Evolutionary conservation across 345 rosid species (phyloP).

Genomic region (Arabis alpina): DNA sequence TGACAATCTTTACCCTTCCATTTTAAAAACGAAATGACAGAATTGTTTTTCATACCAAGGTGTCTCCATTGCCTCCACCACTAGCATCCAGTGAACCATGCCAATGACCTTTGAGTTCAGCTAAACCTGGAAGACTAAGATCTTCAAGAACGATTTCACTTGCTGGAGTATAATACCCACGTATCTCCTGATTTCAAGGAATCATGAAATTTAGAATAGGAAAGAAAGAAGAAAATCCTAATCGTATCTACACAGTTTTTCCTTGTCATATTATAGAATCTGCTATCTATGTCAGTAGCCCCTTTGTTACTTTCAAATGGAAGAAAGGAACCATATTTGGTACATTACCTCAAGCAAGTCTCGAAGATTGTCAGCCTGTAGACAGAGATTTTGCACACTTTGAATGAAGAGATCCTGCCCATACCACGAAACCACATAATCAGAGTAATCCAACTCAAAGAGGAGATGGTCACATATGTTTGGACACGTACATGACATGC

Average conservation of each 20-base stretch:
- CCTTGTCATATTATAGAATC: constrained; percentile 12
- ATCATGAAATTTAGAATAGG: constrained; percentile 29
- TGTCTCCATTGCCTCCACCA: constrained; percentile 99
- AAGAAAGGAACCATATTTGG: constrained; percentile 27
- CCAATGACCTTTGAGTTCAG: constrained; percentile 93
- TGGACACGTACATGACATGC: constrained; percentile 12
- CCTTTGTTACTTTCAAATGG: constrained; percentile 16
- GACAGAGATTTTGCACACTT: constrained; percentile 82
- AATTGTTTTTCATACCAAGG: constrained; percentile 57
- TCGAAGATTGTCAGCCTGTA: constrained; percentile 74
- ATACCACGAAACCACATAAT: constrained; percentile 27
- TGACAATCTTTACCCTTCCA: constrained; percentile 11
- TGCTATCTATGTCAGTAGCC: constrained; percentile 8
- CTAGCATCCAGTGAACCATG: constrained; percentile 96
- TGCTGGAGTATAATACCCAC: constrained; percentile 62
- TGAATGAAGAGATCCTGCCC: constrained; percentile 91
- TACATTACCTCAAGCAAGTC: constrained; percentile 81
- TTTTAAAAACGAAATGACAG: constrained; percentile 21
- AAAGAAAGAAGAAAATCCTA: constrained; percentile 19
- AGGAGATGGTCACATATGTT: constrained; percentile 18
- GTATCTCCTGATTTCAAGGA: constrained; percentile 60
- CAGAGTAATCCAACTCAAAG: constrained; percentile 28
- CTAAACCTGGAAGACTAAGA: constrained; percentile 84
- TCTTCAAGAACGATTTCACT: constrained; percentile 81
- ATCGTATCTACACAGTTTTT: constrained; percentile 5